Conservation (phyloP, 441 rosid species). For the Jatropha podagrica region DNA sequence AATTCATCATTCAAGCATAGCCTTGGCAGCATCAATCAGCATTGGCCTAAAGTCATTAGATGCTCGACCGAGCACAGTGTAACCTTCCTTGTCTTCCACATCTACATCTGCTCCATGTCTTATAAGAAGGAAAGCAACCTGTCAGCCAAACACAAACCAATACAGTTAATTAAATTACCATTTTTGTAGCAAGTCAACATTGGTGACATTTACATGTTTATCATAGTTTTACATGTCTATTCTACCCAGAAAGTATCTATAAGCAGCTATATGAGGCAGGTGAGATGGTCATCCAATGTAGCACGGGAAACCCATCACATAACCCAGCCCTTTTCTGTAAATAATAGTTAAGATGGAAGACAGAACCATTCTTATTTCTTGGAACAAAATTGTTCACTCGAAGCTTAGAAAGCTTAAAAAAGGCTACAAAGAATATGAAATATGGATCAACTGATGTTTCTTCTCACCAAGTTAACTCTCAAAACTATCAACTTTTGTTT, state of each 20-base stretch:
- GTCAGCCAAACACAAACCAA: conserved; percentile 19
- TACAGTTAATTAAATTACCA: not conserved
- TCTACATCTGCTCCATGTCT: conserved; percentile 93
- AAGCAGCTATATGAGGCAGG: not conserved
- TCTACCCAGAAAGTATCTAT: not conserved
- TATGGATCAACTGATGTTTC: not conserved
- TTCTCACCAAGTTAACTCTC: not conserved
- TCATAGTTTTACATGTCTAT: not conserved
- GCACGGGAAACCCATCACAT: not conserved
- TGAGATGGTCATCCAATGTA: not conserved
- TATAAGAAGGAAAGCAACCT: conserved; percentile 85
- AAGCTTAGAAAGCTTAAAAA: not conserved
- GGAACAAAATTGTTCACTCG: not conserved
- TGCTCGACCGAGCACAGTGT: conserved; percentile 90
- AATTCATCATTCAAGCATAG: conserved; percentile 77
- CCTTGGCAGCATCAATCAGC: conserved; percentile 72
- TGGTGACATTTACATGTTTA: not conserved
- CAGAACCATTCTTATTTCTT: not conserved
- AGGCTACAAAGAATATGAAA: not conserved
- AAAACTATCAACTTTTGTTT: not conserved
- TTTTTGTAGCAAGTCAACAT: not conserved
- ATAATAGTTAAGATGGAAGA: not conserved
- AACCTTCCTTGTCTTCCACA: conserved; percentile 86
- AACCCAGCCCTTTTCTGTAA: too few relatives aligned
- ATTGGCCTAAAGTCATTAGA: conserved; percentile 54